Base-by-base conservation (phyloP, 345 rosid species). In the Linum usitatissimum region DNA sequence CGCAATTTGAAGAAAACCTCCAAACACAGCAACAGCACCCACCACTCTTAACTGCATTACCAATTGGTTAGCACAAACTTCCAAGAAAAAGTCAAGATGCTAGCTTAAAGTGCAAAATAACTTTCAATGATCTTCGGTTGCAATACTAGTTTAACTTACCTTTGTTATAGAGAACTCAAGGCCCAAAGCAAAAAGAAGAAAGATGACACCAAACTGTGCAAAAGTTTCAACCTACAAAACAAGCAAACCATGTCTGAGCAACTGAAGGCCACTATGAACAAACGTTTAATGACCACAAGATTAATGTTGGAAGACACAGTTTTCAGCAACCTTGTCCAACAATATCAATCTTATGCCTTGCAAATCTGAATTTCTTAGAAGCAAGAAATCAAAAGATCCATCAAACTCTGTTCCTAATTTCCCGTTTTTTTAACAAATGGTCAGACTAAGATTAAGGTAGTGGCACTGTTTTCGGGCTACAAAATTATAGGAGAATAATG, bases 121-220 rank as follows among this genome's bases (percentile, higher is more conserved):
- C 5, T 34, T 34, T 34, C 38, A 34, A 34, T 34, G 3, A 34
- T 34, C 38, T 34, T 34, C 38, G 38, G 38, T 34, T 34, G 8
- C 3, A 34, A 7, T 34, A 34, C 38, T 6, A 55, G 18, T 21
- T 5, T 55, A 18, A 15, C 39, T 56, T 73, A 93, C 99, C 99
- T 90, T 94, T 57, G 99, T 81, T 82, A 88, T 75, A 69, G 99
- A 94, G 73, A 94, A 94, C 79, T 94, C 99, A 69, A 94, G 81
- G 9, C 99, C 99, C 67, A 94, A 78, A 75, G 99, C 97, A 68
- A 94, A 94, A 67, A 94, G 99, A 72, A 94, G 97, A 79, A 94
- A 94, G 67, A 94, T 90, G 63, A 94, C 99, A 68, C 99, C 99
- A 64, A 94, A 94, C 67, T 94, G 99, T 6, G 97, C 99, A 30